Base-by-base conservation (phyloP, 2,329 filamentous ascomycete genomes). In the Penicillium sp. region DNA sequence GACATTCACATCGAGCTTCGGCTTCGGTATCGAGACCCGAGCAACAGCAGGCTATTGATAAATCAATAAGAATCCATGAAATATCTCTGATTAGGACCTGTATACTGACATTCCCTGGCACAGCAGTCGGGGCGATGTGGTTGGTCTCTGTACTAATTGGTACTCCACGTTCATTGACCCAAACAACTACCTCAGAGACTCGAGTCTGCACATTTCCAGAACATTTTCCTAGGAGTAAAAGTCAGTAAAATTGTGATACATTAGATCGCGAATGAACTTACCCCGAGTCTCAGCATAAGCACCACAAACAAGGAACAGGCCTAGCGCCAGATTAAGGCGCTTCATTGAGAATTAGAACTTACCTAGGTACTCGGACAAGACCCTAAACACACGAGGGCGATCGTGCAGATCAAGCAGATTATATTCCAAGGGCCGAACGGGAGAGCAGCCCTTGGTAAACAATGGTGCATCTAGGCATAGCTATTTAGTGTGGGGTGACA, bases 141-240 rank as follows among this genome's bases (percentile, higher is more conserved):
- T 65, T 78, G n/a, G 57, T 57, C 40, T 70, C 58, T 27, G 63
- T 55, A 35, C 71, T 74, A 52, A 82, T 56, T 2, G 75, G 71
- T n/a, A 76, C 72, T 47, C 81, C 81, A 49, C 77, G 65, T 55
- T 78, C 69, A 61, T 87, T 76, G 40, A 86, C 80, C 67, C 80
- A 86, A 59, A 86, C 76, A 25, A 83, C 64, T 20, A 77, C 75
- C 43, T 79, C 72, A 50, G 78, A 71, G 5, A 75, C 18, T 23
- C 12, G 72, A 8, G 74, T 76, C 46, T 46, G 64, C 56, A 41
- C 72, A 58, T 8, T 66, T 60, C 53, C 72, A 67, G 3, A 69
- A 68, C n/a, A 72, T 57, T 67, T 5, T 24, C 1, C 24, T 45
- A 13, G 50, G 35, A 60, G 47, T 53, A 63, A 47, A 59, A 68